These are phyloP conservation scores for Xerocomellus amylosporus DNA, from an alignment of 768 basidiomycete species.

Conservation along the genomic window DNA sequence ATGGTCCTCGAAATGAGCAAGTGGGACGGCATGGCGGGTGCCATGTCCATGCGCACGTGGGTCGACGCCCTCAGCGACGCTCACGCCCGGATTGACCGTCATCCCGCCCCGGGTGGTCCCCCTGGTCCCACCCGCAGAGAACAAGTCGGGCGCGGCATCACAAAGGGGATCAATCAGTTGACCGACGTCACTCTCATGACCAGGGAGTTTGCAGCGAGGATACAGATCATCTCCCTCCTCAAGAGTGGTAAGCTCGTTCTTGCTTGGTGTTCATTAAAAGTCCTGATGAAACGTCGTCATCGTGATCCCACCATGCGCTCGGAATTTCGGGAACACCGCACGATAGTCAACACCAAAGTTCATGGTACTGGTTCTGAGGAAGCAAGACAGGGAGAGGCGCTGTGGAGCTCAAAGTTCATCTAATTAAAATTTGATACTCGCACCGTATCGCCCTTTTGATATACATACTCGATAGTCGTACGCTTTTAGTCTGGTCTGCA, in stretches of 20 bases:
- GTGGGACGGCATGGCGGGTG: conserved; percentile 56
- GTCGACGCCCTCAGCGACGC: conserved; percentile 46
- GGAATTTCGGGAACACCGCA: background rate
- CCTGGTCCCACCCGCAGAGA: conserved; percentile 36
- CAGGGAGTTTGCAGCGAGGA: conserved; percentile 51
- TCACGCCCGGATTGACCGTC: conserved; percentile 30
- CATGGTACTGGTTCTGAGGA: conserved; percentile 48
- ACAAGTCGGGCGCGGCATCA: conserved; percentile 46
- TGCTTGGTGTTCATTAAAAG: background rate
- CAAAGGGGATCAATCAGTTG: conserved; percentile 49
- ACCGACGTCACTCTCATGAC: conserved; percentile 51
- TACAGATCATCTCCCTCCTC: conserved; percentile 51
- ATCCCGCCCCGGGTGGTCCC: background rate
- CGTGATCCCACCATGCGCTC: background rate
- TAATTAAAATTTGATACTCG: conserved; percentile 16
- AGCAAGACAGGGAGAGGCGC: conserved; percentile 48
- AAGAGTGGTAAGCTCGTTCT: conserved; percentile 43
- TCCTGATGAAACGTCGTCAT: conserved; percentile 1
- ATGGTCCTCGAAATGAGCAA: conserved; percentile 54
- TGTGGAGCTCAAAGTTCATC: conserved; percentile 54
- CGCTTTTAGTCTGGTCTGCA: background rate
- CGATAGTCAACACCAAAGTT: conserved; percentile 44
- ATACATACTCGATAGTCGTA: background rate
- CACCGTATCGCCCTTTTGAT: background rate
- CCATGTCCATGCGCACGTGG: conserved; percentile 57